These are phyloP conservation scores for Mangifera indica DNA, from an alignment of 345 rosid species.

Conservation along the genomic window DNA sequence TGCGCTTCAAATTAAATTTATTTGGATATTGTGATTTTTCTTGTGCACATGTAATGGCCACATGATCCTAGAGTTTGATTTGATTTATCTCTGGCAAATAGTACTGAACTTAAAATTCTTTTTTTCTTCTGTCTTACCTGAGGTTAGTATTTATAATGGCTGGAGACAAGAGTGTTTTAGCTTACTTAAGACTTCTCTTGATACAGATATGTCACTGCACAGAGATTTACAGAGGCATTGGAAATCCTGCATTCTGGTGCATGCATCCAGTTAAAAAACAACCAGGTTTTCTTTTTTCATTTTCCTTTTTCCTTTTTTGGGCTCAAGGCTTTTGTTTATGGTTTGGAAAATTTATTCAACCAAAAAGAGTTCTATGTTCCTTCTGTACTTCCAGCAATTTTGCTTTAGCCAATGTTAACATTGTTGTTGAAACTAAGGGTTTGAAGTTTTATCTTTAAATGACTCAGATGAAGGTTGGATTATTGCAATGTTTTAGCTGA, in stretches of 20 bases:
- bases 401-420: neutral
- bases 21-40: neutral
- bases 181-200: neutral
- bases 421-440: conserved; percentile 8
- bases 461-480: neutral
- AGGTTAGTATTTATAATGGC: neutral
- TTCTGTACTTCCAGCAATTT: neutral
- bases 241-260: conserved; percentile 85
- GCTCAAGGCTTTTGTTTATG: neutral
- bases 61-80: neutral
- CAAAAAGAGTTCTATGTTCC: neutral
- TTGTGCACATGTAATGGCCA: neutral
- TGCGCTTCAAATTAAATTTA: neutral
- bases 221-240: conserved; percentile 78
- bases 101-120: neutral
- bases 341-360: too few species aligned
- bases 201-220: conserved; percentile 66
- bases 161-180: neutral
- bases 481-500: neutral
- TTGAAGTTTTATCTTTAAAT: neutral
- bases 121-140: neutral
- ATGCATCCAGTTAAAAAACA: conserved; percentile 65
- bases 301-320: neutral
- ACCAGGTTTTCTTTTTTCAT: conserved; percentile 56
- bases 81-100: neutral